phyloP scores from a whole-genome alignment of 305 asterid species.

The Coffea humblotiana region DNA sequence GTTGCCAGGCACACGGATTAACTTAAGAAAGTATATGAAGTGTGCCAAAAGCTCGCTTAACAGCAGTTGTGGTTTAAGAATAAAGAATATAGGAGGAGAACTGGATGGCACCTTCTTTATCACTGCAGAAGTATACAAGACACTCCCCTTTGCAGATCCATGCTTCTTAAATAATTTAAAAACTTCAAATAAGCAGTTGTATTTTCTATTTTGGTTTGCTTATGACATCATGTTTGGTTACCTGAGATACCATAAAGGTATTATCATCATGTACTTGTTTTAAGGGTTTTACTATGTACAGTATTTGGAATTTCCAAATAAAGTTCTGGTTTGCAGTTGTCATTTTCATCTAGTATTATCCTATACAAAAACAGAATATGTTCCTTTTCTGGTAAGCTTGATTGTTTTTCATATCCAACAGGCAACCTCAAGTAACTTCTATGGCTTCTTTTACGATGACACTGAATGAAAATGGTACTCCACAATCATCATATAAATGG shows the following conservation, averaged over 20 bases:
- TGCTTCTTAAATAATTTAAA: not conserved
- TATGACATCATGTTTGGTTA: not conserved
- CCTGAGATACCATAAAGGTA: not conserved
- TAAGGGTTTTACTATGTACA: not conserved
- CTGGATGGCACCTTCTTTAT: not conserved
- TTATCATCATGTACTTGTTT: not conserved
- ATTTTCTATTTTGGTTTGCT: not conserved
- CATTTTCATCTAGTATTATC: too few species aligned
- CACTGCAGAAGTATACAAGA: too few species aligned
- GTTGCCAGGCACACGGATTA: not conserved
- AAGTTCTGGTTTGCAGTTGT: not conserved
- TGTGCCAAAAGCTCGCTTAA: not conserved
- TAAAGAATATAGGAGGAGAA: not conserved
- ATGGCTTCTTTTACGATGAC: slow-evolving; percentile 52
- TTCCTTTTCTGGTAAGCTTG: not conserved
- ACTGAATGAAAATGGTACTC: slow-evolving; percentile 46
- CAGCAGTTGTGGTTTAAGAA: not conserved
- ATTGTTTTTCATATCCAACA: slow-evolving; percentile 15
- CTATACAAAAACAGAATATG: not conserved
- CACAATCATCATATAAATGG: slow-evolving; percentile 64
- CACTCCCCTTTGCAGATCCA: not conserved
- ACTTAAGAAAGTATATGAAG: too few species aligned
- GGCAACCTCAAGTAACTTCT: slow-evolving; percentile 58
- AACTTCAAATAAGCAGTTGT: not conserved
- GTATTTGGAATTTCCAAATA: not conserved